These are phyloP conservation scores for Didymella pinodella DNA, from an alignment of 2,329 filamentous ascomycete species.

Conservation along the genomic window DNA sequence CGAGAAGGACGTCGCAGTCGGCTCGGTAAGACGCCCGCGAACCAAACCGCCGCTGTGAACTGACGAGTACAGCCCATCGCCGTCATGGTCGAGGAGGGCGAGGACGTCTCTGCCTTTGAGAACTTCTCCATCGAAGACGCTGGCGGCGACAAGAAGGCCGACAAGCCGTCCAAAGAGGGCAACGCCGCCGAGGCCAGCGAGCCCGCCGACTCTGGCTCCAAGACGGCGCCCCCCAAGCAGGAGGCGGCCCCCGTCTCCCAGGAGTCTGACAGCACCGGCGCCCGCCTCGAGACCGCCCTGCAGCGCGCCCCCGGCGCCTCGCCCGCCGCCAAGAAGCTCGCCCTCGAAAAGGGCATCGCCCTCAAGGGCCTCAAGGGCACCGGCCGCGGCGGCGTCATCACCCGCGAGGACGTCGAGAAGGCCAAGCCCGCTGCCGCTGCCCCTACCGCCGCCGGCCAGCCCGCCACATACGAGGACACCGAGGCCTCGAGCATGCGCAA, in stretches of 20 bases:
- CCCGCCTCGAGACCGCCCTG: conserved; percentile 81
- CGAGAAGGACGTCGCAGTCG: conserved; percentile 91
- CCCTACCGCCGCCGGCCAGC: conserved; percentile 57
- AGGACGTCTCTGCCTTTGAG: conserved; percentile 87
- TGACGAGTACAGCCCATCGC: conserved; percentile 80
- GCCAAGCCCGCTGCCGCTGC: conserved; percentile 64
- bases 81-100: conserved; percentile 89
- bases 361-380: conserved; percentile 84
- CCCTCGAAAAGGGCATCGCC: conserved; percentile 82
- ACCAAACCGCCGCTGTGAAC: conserved; percentile 14
- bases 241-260: conserved; percentile 65
- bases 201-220: conserved; percentile 63
- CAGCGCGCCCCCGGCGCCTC: conserved; percentile 80
- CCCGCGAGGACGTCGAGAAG: conserved; percentile 93
- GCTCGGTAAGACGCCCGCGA: conserved; percentile 71
- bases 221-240: conserved; percentile 63
- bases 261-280: conserved; percentile 76
- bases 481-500: conserved; percentile 95
- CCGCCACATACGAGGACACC: conserved; percentile 79
- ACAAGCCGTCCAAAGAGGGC: conserved; percentile 69
- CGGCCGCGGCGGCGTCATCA: conserved; percentile 85
- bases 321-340: conserved; percentile 79
- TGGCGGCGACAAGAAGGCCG: conserved; percentile 77
- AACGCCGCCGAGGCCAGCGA: conserved; percentile 68
- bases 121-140: conserved; percentile 89